These are phyloP conservation scores for Polytrichum formosum DNA, from an alignment of 225 moss, liverwort and hornwort species.

Conservation along the genomic window DNA sequence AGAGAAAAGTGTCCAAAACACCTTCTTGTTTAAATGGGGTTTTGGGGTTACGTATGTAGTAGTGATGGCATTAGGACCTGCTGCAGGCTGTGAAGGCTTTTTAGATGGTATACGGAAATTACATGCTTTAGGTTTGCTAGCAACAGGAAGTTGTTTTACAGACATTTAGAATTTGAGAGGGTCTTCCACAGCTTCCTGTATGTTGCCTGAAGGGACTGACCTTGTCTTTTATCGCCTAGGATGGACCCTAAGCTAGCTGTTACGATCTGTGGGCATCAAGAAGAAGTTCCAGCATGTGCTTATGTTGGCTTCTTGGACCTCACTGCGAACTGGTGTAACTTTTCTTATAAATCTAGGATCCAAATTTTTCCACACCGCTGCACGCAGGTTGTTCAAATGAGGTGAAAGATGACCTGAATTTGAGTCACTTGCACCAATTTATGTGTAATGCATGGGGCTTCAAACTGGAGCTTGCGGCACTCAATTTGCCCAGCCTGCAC, in stretches of 20 bases:
- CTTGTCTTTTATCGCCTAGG: constrained; percentile 5
- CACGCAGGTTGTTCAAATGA: constrained; percentile 8
- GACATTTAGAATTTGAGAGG: constrained; percentile 8
- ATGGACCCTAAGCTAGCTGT: constrained; percentile 4
- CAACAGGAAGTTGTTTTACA: constrained; percentile 5
- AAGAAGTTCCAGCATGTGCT: constrained; percentile 7
- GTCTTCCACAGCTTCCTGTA: constrained; percentile 4
- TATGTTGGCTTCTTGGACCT: constrained; percentile 15
- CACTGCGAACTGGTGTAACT: constrained; percentile 7
- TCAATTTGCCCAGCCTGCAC: background rate
- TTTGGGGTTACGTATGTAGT: background rate
- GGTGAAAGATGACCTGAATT: constrained; percentile 3
- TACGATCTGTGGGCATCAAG: constrained; percentile 2
- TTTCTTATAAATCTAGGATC: constrained; percentile 6
- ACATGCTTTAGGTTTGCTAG: constrained; percentile 5
- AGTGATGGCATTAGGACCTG: background rate
- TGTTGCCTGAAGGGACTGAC: constrained; percentile 7
- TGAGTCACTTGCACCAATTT: background rate
- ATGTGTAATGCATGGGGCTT: constrained; percentile 2
- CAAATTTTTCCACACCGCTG: constrained; percentile 7
- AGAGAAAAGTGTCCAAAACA: background rate
- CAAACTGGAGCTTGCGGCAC: constrained; percentile 2
- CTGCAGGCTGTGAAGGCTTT: constrained; percentile 2
- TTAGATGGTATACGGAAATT: background rate
- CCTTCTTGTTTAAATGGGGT: background rate